Evolutionary conservation across 169 alveolate genomes (phyloP).

Genomic region (Plasmodium ovale): DNA sequence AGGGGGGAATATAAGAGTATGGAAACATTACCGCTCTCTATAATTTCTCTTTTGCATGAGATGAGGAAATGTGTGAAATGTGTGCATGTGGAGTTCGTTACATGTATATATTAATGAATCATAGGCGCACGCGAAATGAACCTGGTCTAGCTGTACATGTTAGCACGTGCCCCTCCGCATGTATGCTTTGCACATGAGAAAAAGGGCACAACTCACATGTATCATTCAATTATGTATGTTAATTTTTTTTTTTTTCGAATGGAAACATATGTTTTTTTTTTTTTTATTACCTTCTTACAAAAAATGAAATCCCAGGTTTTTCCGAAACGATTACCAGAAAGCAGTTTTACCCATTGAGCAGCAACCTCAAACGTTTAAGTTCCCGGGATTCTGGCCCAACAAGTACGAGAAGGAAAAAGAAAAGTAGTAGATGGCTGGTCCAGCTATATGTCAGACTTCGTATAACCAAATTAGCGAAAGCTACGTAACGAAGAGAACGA

Average conservation of each 20-base stretch:
- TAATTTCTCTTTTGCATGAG: too few relatives aligned
- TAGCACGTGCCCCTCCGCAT: too few relatives aligned
- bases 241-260: not conserved
- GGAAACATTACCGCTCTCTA: too few relatives aligned
- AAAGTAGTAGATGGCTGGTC: not conserved
- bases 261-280: not conserved
- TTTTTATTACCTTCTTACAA: too few relatives aligned
- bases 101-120: too few relatives aligned
- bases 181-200: too few relatives aligned
- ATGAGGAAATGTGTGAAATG: too few relatives aligned
- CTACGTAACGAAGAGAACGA: not conserved
- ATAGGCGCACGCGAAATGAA: too few relatives aligned
- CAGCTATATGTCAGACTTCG: not conserved
- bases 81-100: too few relatives aligned
- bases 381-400: constrained; percentile 86
- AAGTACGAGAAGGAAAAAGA: constrained; percentile 43
- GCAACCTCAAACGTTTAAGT: constrained; percentile 55
- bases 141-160: too few relatives aligned
- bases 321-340: constrained; percentile 39
- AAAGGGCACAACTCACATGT: too few relatives aligned
- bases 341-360: constrained; percentile 50
- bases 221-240: not conserved
- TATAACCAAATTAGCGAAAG: not conserved
- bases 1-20: too few relatives aligned
- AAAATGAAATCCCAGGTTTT: constrained; percentile 34